Evolutionary conservation across 305 asterid genomes (phyloP).

Genomic region (Fraxinus sp.): DNA sequence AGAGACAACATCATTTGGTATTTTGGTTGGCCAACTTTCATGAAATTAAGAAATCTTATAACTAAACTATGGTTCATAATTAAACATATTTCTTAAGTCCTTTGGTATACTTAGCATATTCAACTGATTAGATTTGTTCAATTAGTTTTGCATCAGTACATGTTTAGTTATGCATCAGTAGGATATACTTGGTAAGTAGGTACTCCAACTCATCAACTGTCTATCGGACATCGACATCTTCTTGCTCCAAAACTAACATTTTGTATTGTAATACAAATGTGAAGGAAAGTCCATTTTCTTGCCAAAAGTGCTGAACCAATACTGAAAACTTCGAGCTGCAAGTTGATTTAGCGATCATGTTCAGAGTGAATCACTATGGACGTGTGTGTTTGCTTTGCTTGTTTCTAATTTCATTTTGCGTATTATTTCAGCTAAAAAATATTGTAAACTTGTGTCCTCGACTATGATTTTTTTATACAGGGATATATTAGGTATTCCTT

Average conservation of each 20-base stretch:
- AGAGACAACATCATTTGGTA: constrained; percentile 32
- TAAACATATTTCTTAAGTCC: not conserved
- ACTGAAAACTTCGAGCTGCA: not conserved
- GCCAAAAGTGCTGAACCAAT: not conserved
- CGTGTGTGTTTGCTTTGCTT: not conserved
- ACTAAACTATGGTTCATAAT: not conserved
- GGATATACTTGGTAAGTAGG: not conserved
- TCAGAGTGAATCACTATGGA: not conserved
- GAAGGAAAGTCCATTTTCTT: not conserved
- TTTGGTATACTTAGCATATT: constrained; percentile 23
- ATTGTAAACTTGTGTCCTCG: not conserved
- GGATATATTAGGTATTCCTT: not conserved
- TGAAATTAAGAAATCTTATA: not conserved
- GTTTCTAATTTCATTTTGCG: not conserved
- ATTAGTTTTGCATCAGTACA: constrained; percentile 4
- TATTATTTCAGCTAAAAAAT: not conserved
- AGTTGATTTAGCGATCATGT: not conserved
- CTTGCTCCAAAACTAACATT: not conserved
- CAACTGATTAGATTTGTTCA: not conserved
- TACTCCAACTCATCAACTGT: not conserved
- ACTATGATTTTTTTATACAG: not conserved
- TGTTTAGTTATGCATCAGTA: not conserved
- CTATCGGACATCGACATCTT: not conserved
- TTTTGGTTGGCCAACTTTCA: constrained; percentile 22
- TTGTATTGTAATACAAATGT: not conserved